phyloP scores from a whole-genome alignment of 2,329 filamentous ascomycete species.

The Exophiala oligosperma region DNA sequence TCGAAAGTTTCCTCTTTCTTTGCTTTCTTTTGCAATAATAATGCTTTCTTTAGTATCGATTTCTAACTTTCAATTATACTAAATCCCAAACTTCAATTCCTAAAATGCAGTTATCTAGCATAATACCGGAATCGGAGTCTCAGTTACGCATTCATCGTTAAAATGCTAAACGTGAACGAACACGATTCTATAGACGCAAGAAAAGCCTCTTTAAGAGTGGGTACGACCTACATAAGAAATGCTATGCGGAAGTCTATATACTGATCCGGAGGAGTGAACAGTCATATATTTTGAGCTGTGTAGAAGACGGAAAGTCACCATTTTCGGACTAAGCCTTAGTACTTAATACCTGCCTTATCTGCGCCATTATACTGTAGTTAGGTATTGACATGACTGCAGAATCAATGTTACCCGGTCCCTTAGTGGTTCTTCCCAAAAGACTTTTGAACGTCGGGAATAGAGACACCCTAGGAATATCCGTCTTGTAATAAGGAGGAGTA shows the following conservation, averaged over 20 bases:
- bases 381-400: neutral
- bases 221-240: neutral
- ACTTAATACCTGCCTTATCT: neutral
- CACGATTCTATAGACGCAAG: neutral
- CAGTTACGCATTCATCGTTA: neutral
- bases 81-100: neutral
- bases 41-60: neutral
- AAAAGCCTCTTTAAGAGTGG: neutral
- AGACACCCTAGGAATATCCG: neutral
- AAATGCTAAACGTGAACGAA: slow-evolving; percentile 1
- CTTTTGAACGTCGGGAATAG: neutral
- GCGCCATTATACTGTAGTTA: neutral
- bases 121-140: neutral
- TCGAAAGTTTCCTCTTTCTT: neutral
- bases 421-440: neutral
- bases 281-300: neutral
- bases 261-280: slow-evolving; percentile 1
- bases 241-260: neutral
- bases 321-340: neutral
- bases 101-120: neutral
- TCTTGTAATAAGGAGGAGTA: neutral
- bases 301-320: neutral
- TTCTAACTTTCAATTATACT: neutral
- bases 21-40: neutral
- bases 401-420: neutral